A percentile compares a stretch with the other conserved stretches of the same genome.
phyloP scores from a whole-genome alignment of 1,284 basidiomycete species.

The Marasmius sp. region DNA sequence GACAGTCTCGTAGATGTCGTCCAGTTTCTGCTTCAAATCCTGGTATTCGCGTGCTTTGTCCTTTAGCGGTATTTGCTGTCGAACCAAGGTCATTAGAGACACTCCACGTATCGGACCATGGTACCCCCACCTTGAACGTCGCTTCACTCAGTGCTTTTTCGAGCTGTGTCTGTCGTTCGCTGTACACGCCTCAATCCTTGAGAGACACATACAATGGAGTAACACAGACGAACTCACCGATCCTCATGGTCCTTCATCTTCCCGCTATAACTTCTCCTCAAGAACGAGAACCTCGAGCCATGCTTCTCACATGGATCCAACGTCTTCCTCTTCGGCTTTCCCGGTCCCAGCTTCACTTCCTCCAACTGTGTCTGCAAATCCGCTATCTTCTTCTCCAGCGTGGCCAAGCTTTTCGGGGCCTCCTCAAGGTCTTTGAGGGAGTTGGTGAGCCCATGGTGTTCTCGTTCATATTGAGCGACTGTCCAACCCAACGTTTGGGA shows the following conservation, averaged over 20 bases:
- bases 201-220: background rate
- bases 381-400: background rate
- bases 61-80: background rate
- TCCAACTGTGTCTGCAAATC: background rate
- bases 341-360: background rate
- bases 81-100: background rate
- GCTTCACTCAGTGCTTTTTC: background rate
- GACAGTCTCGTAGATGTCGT: background rate
- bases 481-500: background rate
- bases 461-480: background rate
- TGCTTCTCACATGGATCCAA: background rate
- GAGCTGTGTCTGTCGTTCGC: background rate
- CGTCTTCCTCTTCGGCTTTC: background rate
- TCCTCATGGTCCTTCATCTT: background rate
- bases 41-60: background rate
- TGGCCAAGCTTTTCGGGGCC: background rate
- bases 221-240: background rate
- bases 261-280: background rate
- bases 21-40: background rate
- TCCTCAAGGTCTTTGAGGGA: background rate
- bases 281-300: background rate
- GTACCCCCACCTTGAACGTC: background rate
- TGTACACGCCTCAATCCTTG: background rate
- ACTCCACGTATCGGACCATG: background rate
- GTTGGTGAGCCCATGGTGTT: background rate